phyloP scores from a whole-genome alignment of 140 eudicot species.

The Flaveria floridana region DNA sequence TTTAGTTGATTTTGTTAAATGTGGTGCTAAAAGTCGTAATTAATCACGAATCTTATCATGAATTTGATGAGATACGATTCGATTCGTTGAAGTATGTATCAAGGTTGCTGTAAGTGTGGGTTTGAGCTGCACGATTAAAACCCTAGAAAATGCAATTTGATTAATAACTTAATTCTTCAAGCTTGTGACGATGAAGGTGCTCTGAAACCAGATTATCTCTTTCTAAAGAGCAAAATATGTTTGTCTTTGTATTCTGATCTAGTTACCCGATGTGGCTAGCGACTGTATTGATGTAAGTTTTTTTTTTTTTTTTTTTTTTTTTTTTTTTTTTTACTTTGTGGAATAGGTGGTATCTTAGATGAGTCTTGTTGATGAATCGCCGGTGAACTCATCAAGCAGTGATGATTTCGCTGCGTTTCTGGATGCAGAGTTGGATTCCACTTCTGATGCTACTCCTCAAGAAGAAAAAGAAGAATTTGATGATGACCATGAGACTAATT shows the following conservation, averaged over 20 bases:
- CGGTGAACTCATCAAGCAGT: conserved; percentile 44
- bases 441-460: conserved; percentile 38
- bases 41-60: not conserved
- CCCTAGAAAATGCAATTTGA: conserved; percentile 28
- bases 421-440: conserved; percentile 43
- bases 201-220: conserved; percentile 8
- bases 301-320: no score
- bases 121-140: conserved; percentile 17
- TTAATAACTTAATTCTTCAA: no score
- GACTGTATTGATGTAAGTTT: conserved; percentile 5
- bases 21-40: not conserved
- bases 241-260: not conserved
- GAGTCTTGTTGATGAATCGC: conserved; percentile 43
- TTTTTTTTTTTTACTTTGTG: not conserved
- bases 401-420: conserved; percentile 52
- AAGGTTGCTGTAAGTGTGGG: conserved; percentile 8
- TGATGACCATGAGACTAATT: conserved; percentile 23
- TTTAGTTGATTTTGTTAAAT: conserved; percentile 14
- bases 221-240: not conserved
- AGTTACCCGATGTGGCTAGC: not conserved
- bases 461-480: conserved; percentile 9
- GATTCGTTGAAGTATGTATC: conserved; percentile 13
- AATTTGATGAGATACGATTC: not conserved
- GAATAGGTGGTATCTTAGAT: conserved; percentile 26
- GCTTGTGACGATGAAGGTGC: no score